phyloP scores from a whole-genome alignment of 2,329 filamentous ascomycete genomes.

The Cladosporium velox region DNA sequence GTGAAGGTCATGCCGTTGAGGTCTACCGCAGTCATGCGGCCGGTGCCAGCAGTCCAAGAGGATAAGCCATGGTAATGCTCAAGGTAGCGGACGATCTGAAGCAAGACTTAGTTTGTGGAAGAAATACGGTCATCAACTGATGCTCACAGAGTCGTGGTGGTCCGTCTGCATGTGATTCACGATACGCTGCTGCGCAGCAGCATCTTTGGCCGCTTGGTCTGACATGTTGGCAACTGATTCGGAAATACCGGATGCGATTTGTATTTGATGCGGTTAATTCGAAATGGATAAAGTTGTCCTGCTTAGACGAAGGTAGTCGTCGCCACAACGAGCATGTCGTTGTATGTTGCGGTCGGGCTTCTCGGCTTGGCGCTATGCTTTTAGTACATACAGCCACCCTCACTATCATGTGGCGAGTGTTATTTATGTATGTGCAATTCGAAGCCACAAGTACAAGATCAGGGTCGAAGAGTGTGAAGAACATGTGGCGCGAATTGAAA shows the following conservation, averaged over 20 bases:
- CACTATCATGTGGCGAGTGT: background rate
- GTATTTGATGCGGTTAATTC: background rate
- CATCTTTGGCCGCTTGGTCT: slow-evolving; percentile 40
- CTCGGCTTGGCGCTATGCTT: background rate
- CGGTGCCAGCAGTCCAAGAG: slow-evolving; percentile 55
- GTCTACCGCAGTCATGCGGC: slow-evolving; percentile 66
- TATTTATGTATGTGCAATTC: background rate
- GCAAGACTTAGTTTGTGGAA: background rate
- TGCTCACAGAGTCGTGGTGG: slow-evolving; percentile 57
- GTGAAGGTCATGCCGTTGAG: slow-evolving; percentile 63
- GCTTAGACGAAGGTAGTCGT: background rate
- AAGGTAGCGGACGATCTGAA: slow-evolving; percentile 69
- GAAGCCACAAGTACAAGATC: slow-evolving; percentile 5
- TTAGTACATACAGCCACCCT: background rate
- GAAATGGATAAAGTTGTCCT: background rate
- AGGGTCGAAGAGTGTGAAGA: slow-evolving; percentile 1
- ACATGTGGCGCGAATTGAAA: background rate
- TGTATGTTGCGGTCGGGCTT: background rate
- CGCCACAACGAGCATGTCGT: background rate
- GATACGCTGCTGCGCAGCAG: slow-evolving; percentile 60
- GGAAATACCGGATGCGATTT: background rate
- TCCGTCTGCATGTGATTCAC: slow-evolving; percentile 86
- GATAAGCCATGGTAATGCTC: slow-evolving; percentile 67
- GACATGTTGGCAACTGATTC: slow-evolving; percentile 24
- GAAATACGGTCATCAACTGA: background rate